phyloP scores from a whole-genome alignment of 73 alveolate species.

The Stentor coeruleus region DNA sequence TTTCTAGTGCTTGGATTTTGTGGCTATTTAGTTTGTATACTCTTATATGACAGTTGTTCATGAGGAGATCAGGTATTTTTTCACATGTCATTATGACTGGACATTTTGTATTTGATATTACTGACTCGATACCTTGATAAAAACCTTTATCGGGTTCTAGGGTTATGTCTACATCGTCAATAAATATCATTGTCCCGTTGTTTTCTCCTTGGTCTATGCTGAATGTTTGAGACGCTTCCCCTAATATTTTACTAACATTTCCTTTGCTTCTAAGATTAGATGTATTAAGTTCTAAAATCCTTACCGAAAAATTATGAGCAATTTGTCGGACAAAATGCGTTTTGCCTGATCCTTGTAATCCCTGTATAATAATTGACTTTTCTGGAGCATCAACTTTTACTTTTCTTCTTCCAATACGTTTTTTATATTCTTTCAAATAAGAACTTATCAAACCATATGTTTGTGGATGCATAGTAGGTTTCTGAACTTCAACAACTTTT shows the following conservation, averaged over 20 bases:
- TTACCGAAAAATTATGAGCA: neutral
- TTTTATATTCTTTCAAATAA: constrained; percentile 1
- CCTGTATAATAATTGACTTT: neutral
- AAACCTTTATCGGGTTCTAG: constrained; percentile 24
- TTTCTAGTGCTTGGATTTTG: no score
- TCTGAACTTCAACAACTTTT: neutral
- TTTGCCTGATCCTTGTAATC: constrained; percentile 1
- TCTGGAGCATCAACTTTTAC: neutral
- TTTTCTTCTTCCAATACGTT: neutral
- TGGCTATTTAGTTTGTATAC: no score
- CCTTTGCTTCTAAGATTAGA: neutral
- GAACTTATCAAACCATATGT: neutral
- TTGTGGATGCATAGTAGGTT: neutral
- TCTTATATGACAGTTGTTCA: no score
- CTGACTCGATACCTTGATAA: neutral
- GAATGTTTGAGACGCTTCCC: constrained; percentile 7
- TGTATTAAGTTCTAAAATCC: neutral
- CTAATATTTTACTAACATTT: neutral
- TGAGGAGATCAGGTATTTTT: neutral
- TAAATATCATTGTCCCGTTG: neutral
- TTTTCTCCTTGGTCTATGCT: neutral
- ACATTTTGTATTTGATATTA: neutral
- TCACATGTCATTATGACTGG: neutral
- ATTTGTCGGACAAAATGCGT: neutral
- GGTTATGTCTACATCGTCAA: neutral